Base-by-base conservation (phyloP, 352 stramenopile species). In the Pythium coloratum region DNA sequence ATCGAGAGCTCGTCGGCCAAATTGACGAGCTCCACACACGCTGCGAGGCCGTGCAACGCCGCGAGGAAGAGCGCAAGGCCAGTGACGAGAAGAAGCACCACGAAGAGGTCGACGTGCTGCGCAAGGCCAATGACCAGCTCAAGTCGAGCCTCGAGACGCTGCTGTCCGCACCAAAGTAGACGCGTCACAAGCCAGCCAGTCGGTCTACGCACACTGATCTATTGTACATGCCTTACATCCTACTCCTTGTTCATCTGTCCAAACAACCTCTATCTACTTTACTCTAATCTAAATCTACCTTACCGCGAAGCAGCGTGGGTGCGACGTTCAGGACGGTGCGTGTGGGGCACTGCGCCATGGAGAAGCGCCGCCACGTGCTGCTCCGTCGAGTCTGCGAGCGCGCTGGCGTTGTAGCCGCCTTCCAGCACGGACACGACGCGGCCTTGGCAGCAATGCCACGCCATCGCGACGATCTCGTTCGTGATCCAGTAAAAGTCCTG, bases 131-230 rank as follows among this genome's bases (percentile, higher is more conserved):
- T 69, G 89, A 96, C 55, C 84, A 97, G 70, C 77, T 97, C 54
- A 97, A 97, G 73, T 78, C 82, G n/a, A 97, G 77, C 62, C 83
- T 98, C 49, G 93, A 97, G 72, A 84, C 78, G 55, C 77, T 97
- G 69, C 70, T 92, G 1, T 74, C 81, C 6, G 76, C 80, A 44
- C 80, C 81, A 18, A 90, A 89, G 76, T 89, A 82, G 58, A n/a
- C 14, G 6, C 2, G 6, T 53, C 3, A 14, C 36, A 10, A 2
- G 10, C 20, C 36, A 42, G 36, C 14, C 36, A 42, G 36, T 42
- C 36, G 14, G 10, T 42, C 36, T 12, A 49, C 24, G 13, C 40
- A 49, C 40, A 49, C 40, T 30, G 14, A 1, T 42, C 56, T 62
- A 62, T 51, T 62, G 26, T 55, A 62, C 40, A 49, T 49, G 40